These are phyloP conservation scores for Cetradonia linearis DNA, from an alignment of 495 filamentous ascomycete genomes.

Conservation along the genomic window DNA sequence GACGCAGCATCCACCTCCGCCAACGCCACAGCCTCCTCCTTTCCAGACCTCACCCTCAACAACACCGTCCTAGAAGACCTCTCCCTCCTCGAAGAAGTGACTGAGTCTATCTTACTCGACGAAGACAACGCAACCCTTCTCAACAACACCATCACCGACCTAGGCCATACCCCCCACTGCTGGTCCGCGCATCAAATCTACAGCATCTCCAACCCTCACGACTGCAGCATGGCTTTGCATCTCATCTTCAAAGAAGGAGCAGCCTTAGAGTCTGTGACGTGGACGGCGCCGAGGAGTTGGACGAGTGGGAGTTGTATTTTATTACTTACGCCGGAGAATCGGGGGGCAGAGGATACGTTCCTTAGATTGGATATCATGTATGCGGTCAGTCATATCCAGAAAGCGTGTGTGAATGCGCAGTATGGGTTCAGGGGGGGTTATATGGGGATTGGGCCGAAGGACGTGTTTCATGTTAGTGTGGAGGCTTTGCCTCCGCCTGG, in stretches of 20 bases:
- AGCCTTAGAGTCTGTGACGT: not conserved
- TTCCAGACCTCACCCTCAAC: not conserved
- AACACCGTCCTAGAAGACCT: not conserved
- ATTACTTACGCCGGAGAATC: not conserved
- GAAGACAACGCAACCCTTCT: not conserved
- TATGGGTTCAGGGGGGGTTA: not conserved
- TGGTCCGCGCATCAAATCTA: not conserved
- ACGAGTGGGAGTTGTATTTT: not conserved
- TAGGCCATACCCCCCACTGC: not conserved
- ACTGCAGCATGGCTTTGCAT: not conserved
- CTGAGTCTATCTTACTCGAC: not conserved
- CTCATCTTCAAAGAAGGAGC: not conserved
- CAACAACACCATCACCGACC: too few relatives aligned
- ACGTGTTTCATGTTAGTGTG: not conserved
- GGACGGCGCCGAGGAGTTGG: not conserved
- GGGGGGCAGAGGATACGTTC: not conserved
- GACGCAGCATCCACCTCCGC: not conserved
- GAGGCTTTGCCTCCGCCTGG: not conserved
- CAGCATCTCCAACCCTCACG: not conserved
- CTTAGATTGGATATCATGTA: not conserved
- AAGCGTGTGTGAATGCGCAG: not conserved
- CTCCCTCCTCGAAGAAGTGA: not conserved
- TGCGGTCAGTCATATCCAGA: not conserved
- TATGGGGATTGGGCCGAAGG: not conserved
- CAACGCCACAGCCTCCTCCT: not conserved